These are phyloP conservation scores for Penicillium alfredii DNA, from an alignment of 495 filamentous ascomycete genomes.

Conservation along the genomic window DNA sequence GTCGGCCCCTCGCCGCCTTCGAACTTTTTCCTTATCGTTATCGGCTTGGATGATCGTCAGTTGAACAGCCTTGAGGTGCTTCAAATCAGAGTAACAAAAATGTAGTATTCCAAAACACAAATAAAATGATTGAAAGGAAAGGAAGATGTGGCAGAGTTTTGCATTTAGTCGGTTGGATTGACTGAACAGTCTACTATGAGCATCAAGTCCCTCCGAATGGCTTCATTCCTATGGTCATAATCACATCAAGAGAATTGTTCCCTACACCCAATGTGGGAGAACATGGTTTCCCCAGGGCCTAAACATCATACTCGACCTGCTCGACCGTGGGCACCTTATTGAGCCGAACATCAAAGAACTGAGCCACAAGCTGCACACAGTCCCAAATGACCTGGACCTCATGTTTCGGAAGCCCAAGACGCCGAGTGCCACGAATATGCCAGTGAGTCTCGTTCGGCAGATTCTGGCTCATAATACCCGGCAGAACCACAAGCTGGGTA, in stretches of 20 bases:
- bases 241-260: too few relatives aligned
- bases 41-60: slow-evolving; percentile 7
- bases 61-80: not conserved
- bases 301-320: slow-evolving; percentile 39
- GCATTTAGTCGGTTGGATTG: too few relatives aligned
- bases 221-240: too few relatives aligned
- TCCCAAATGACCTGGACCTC: slow-evolving; percentile 45
- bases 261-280: too few relatives aligned
- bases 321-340: slow-evolving; percentile 46
- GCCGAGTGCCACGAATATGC: slow-evolving; percentile 51
- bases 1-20: slow-evolving; percentile 20
- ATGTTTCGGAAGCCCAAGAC: slow-evolving; percentile 45
- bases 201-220: too few relatives aligned
- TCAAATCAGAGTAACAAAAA: too few relatives aligned
- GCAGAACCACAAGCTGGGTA: slow-evolving; percentile 50
- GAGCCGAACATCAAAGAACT: slow-evolving; percentile 31
- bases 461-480: slow-evolving; percentile 57
- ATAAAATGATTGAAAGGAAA: too few relatives aligned
- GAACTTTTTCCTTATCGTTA: slow-evolving; percentile 30
- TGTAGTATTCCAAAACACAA: too few relatives aligned
- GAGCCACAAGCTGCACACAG: slow-evolving; percentile 33
- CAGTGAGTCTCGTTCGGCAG: slow-evolving; percentile 46
- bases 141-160: too few relatives aligned
- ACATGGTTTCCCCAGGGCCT: not conserved
- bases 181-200: too few relatives aligned